Base-by-base conservation (phyloP, 768 basidiomycete species). In the Crepidotus variabilis region DNA sequence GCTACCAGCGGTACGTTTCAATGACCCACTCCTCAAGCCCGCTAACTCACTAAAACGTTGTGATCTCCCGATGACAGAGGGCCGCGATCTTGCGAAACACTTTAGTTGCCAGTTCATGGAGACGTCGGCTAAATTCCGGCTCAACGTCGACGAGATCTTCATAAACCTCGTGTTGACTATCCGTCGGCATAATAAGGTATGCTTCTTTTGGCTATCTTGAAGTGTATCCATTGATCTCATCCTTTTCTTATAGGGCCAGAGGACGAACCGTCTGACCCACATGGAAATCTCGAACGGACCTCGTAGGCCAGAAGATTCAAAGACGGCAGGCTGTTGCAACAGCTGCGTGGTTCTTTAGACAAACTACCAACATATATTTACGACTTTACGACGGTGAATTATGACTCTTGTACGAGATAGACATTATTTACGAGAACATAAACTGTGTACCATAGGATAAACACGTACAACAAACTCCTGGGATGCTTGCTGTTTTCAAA, bases 121-220 rank as follows among this genome's bases (percentile, higher is more conserved):
- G 71, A 95, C 94, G 1, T 97, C 95, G 2, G 95, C 94, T 46
- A 97, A 97, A 73, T 89, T 94, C 65, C 84, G 95, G 50, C 92
- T 96, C 76, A 97, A 96, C 63, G 94, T 98, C 54, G 95, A 97
- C 62, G 92, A 97, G 74, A 91, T 92, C 13, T 97, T 98, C 75
- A 85, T 82, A 64, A 89, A 90, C 61, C 87, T 98, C 62, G 94
- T 98, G 32, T 85, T 94, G 28, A 91, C 94, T 71, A 97, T 96
- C 65, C 81, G 94, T 66, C 87, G 88, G 70, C 94, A 92, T 69
- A 96, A 95, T 78, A 92, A 92, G 80, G 93, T 91, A 49, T 48
- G 76, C 53, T 14, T 51, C 59, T 58, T 20, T 43, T n/a, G n/a
- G 8, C 28, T 8, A 28, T 8, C 28, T 28, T 28, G 3, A 3